These are phyloP conservation scores for Ambispora gerdemannii DNA, from an alignment of 192 early-diverging fungal species.

Conservation along the genomic window DNA sequence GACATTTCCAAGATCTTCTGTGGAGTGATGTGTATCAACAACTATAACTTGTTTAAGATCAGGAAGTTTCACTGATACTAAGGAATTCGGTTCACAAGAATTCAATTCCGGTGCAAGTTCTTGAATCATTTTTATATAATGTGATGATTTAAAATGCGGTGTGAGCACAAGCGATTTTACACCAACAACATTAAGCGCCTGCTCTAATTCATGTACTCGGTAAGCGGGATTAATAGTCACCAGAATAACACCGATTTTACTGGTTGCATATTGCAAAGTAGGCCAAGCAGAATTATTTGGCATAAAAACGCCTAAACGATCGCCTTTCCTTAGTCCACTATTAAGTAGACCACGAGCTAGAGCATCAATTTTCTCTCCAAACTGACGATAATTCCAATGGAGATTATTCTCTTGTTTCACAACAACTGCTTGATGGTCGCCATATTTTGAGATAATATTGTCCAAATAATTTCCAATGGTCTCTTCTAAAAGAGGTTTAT, in stretches of 20 bases:
- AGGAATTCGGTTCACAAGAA: constrained; percentile 26
- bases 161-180: constrained; percentile 41
- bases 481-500: constrained; percentile 38
- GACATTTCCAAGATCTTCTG: constrained; percentile 29
- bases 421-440: constrained; percentile 41
- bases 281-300: constrained; percentile 51
- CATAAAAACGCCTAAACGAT: constrained; percentile 51
- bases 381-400: constrained; percentile 43
- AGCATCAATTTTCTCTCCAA: constrained; percentile 41
- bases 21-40: constrained; percentile 28
- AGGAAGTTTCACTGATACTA: constrained; percentile 30
- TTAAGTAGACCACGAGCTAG: constrained; percentile 43
- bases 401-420: constrained; percentile 45
- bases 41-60: constrained; percentile 37
- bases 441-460: constrained; percentile 30
- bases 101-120: constrained; percentile 39
- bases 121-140: constrained; percentile 46
- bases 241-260: constrained; percentile 49
- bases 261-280: constrained; percentile 50
- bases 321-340: constrained; percentile 46
- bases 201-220: constrained; percentile 39
- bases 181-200: constrained; percentile 47
- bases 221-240: constrained; percentile 52
- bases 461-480: constrained; percentile 45
- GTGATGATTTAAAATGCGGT: constrained; percentile 38